Evolutionary conservation across 1,284 basidiomycete species (phyloP), one percentile per base, ranked within the genome.

Genomic region (Cryptococcus depauperatus): DNA sequence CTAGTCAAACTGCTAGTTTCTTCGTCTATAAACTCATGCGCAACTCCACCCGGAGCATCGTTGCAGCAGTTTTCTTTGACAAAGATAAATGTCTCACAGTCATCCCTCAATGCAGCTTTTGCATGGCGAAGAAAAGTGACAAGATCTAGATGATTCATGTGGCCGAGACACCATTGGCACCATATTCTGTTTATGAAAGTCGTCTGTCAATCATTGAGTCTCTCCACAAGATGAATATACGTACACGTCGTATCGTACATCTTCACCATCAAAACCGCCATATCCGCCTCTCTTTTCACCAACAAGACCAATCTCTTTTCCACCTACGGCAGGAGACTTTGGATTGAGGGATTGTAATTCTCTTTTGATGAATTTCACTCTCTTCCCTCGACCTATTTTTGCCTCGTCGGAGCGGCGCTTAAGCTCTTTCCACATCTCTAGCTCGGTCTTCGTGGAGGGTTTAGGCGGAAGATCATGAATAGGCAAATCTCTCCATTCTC

Each of bases 161-260:
- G 86, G 35, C 69, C 69, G 11, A 93, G 75, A 73, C 89, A 92
- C 91, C 91, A 95, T 66, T 95, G 91, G 59, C 87, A 88, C 91
- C 87, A 90, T 47, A 92, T 78, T 2, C 69, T 71, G 44, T 3
- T 29, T 2, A 30, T 30, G 11, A 16, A 16, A 13, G 29, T 27
- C 19, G 35, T 35, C 30, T 11, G 18, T 35, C 4, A n/a, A 8
- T 13, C 29, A 6, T 28, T 21, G 30, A 3, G 22, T 18, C 8
- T 19, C 11, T 8, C n/a, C 34, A 13, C 4, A 42, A 22, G 18
- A 21, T 6, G 46, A 46, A 3, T 45, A 23, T 10, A 68, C 68
- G 61, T 54, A 72, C 59, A 58, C 60, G 49, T 71, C 67, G 35
- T 68, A 69, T 3, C 57, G 53, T 32, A 66, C 50, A 21, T 62